Percentiles rank a stretch among this genome's conserved stretches.
phyloP scores from a whole-genome alignment of 2,329 filamentous ascomycete genomes.

The Dactylellina parvicollis region DNA sequence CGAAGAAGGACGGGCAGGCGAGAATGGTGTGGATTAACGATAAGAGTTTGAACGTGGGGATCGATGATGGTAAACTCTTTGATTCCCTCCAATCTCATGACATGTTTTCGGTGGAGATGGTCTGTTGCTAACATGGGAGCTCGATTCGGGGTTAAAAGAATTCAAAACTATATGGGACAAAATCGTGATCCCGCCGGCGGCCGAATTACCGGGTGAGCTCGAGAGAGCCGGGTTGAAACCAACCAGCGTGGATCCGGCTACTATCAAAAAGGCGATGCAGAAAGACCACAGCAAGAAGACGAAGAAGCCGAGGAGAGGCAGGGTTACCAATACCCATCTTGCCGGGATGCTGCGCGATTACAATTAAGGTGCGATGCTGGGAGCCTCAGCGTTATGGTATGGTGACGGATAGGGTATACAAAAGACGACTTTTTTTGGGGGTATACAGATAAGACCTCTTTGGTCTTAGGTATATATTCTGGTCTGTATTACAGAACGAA shows the following conservation, averaged over 20 bases:
- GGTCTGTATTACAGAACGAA: too few species aligned
- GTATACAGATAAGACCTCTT: too few species aligned
- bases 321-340: constrained; percentile 56
- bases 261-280: constrained; percentile 65
- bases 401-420: too few species aligned
- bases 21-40: constrained; percentile 91
- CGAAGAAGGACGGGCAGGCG: constrained; percentile 89
- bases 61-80: constrained; percentile 67
- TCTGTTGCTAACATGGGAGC: constrained; percentile 20
- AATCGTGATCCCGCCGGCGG: constrained; percentile 77
- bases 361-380: constrained; percentile 6
- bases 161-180: constrained; percentile 86
- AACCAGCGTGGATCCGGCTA: constrained; percentile 79
- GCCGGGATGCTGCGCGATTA: constrained; percentile 52
- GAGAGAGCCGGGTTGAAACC: constrained; percentile 82
- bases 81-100: background rate
- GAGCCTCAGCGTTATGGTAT: background rate
- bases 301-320: constrained; percentile 55
- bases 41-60: constrained; percentile 75
- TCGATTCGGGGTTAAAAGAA: constrained; percentile 64
- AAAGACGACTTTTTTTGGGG: too few species aligned
- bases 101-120: background rate
- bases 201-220: constrained; percentile 80
- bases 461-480: too few species aligned
- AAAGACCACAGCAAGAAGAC: constrained; percentile 47